A percentile compares a stretch with the other conserved stretches of the same genome.
Conservation (phyloP, 2,329 filamentous ascomycete species). For the Leptographium radiaticola region DNA sequence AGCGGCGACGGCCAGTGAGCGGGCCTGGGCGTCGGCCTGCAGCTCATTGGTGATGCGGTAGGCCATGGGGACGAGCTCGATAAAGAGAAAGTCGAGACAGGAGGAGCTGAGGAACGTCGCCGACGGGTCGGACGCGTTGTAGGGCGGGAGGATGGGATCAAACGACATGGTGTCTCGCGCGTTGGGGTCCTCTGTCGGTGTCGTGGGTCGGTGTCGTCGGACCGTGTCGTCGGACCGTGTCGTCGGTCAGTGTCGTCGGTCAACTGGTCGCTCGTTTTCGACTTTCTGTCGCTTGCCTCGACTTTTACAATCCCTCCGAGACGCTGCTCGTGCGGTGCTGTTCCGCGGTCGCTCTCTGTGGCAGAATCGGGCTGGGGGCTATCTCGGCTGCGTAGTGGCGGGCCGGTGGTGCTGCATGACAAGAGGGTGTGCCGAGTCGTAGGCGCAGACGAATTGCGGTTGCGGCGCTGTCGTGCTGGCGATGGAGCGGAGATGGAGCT, state of each 20-base stretch:
- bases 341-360: no score
- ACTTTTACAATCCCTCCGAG: no score
- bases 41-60: constrained; percentile 72
- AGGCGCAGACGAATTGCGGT: background rate
- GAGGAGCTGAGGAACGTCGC: constrained; percentile 68
- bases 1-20: constrained; percentile 23
- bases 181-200: no score
- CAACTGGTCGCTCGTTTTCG: no score
- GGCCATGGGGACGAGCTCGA: constrained; percentile 90
- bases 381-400: no score
- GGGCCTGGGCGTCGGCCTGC: constrained; percentile 27
- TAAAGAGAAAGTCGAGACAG: constrained; percentile 86
- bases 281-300: no score
- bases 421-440: background rate
- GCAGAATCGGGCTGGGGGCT: no score
- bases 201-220: no score
- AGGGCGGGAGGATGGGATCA: constrained; percentile 54
- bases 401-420: no score
- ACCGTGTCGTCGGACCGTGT: no score
- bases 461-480: background rate
- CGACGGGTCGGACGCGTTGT: constrained; percentile 59
- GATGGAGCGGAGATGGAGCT: background rate
- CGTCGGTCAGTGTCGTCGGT: no score
- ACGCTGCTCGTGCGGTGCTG: no score
- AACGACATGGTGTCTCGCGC: constrained; percentile 48